Evolutionary conservation across 2,329 filamentous ascomycete species (phyloP), one percentile per base, ranked within the genome.

Genomic region (Raffaelea albimanens): DNA sequence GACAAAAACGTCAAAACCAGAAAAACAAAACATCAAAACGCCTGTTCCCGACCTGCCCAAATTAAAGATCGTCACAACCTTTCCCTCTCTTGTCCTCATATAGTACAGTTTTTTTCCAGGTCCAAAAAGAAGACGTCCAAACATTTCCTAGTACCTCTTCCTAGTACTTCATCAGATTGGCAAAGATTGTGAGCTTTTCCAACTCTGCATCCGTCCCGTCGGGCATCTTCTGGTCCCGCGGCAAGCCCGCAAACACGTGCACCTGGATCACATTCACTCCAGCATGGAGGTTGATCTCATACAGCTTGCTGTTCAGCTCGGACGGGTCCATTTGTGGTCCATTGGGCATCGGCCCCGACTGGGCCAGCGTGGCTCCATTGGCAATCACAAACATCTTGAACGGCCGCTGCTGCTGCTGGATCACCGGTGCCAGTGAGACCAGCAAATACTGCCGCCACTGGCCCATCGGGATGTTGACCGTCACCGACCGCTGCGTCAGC

Each of bases 241-340:
- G 78, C 40, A 87, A 73, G 7, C 82, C 82, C 1, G 85, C 86
- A 53, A 89, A 78, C 49, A 91, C 71, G 57, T 91, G 85, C 8
- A 94, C 73, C 56, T 89, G 84, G 44, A 95, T 76, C 41, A 82
- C 76, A 56, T 93, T 95, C 44, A 88, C 74, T 7, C 87, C 88
- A 2, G 77, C 75, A 22, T 78, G 73, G 23, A 95, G 68, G 45
- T 77, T 77, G 8, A 82, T 75, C 56, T 95, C 89, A 56, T 88
- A 95, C 1, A 85, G 68, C n/a, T 83, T 81, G 52, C 79, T 79
- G 50, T 72, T 70, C 42, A 65, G 71, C 55, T 74, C 70, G 40
- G 75, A 66, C 20, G 68, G 64, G 45, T 80, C 78, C 43, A 65
- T 13, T 39, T 75, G 65, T 20, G 67, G 63, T 41, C 80, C 78